These are phyloP conservation scores for Aquilaria malaccensis DNA, from an alignment of 345 rosid genomes.

Conservation along the genomic window DNA sequence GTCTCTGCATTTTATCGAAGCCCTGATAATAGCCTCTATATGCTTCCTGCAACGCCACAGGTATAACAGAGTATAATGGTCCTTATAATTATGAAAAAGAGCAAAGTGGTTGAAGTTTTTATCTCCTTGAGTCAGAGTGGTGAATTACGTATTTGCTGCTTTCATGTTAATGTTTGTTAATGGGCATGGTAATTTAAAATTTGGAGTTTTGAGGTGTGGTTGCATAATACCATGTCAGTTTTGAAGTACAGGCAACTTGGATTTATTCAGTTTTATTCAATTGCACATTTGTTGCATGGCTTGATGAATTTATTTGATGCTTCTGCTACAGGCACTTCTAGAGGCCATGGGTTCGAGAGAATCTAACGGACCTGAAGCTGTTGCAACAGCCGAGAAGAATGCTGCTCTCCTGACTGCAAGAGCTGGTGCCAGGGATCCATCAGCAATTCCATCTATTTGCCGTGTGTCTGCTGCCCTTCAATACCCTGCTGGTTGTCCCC, in stretches of 20 bases:
- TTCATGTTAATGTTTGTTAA: too few species aligned
- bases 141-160: too few species aligned
- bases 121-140: too few species aligned
- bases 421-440: constrained; percentile 99
- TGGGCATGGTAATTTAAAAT: too few species aligned
- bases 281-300: constrained; percentile 8
- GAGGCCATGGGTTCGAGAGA: constrained; percentile 88
- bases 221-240: too few species aligned
- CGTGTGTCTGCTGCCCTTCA: constrained; percentile 95
- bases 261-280: background rate
- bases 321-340: constrained; percentile 69
- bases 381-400: constrained; percentile 85
- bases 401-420: constrained; percentile 92
- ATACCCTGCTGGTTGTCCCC: constrained; percentile 66
- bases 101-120: too few species aligned
- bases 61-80: constrained; percentile 30
- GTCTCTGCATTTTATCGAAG: constrained; percentile 76
- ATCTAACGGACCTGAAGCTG: constrained; percentile 84
- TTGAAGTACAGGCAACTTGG: too few species aligned
- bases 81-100: background rate
- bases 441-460: constrained; percentile 95
- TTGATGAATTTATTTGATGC: constrained; percentile 11
- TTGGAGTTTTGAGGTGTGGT: too few species aligned
- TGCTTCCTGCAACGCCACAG: constrained; percentile 96
- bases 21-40: constrained; percentile 81